Percentiles rank a stretch among this genome's conserved stretches.
Conservation (phyloP, 1,284 basidiomycete genomes). For the Amylostereum areolatum region DNA sequence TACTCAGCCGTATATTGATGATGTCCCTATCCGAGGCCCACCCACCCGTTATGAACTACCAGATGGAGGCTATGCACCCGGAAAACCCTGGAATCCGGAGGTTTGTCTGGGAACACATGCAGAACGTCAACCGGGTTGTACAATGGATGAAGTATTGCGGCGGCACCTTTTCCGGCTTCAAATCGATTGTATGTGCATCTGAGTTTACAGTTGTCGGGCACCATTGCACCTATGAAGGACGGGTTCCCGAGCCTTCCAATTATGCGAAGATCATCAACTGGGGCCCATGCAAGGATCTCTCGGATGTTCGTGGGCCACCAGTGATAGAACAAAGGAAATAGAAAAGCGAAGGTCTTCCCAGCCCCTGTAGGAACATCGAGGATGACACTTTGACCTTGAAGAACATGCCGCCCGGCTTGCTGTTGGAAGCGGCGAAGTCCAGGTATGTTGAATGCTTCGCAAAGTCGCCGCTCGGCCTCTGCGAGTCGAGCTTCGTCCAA, state of each 20-base stretch:
- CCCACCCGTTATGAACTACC: slow-evolving; percentile 12
- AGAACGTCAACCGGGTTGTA: slow-evolving; percentile 23
- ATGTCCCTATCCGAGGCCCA: slow-evolving; percentile 18
- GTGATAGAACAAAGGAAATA: no score
- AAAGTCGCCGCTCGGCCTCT: no score
- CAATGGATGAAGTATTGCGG: slow-evolving; percentile 21
- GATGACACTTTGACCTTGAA: no score
- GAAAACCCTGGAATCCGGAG: slow-evolving; percentile 25
- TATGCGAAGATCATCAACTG: slow-evolving; percentile 16
- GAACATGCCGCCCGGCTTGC: no score
- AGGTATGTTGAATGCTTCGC: no score
- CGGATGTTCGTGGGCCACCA: slow-evolving; percentile 5
- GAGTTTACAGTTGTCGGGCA: slow-evolving; percentile 23
- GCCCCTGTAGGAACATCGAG: no score
- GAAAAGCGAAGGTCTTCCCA: no score
- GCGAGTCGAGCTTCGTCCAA: no score
- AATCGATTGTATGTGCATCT: slow-evolving; percentile 7
- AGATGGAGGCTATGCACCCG: slow-evolving; percentile 17
- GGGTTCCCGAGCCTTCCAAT: slow-evolving; percentile 9
- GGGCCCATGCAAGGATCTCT: slow-evolving; percentile 9
- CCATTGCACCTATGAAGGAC: slow-evolving; percentile 19
- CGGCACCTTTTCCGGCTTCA: slow-evolving; percentile 20
- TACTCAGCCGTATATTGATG: slow-evolving; percentile 26
- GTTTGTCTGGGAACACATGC: slow-evolving; percentile 26
- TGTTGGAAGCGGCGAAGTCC: no score